Percentiles rank a stretch among this genome's conserved stretches.
These are phyloP conservation scores for Amniculicola lignicola DNA, from an alignment of 495 filamentous ascomycete species.

Conservation along the genomic window DNA sequence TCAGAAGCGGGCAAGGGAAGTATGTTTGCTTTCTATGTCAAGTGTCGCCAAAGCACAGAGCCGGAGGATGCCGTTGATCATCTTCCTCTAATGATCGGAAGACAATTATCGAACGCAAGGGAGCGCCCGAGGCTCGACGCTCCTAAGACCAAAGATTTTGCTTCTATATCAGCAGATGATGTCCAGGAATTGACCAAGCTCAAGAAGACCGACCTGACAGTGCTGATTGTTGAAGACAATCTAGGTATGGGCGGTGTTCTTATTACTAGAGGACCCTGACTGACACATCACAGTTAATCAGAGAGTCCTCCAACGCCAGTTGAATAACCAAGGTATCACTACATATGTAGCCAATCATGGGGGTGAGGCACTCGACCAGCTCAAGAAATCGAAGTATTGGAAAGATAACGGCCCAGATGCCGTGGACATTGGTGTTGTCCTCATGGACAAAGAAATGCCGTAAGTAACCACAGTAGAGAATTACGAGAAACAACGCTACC, in stretches of 20 bases:
- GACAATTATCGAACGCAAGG: constrained; percentile 25
- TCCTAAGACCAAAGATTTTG: constrained; percentile 37
- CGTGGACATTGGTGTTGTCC: constrained; percentile 57
- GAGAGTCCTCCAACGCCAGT: constrained; percentile 61
- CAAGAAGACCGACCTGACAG: constrained; percentile 28
- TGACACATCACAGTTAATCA: constrained; percentile 63
- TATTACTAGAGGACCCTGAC: neutral
- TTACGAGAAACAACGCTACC: neutral
- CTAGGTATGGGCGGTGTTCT: constrained; percentile 9
- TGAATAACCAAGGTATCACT: constrained; percentile 60
- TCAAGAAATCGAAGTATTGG: constrained; percentile 42
- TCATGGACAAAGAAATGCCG: constrained; percentile 87
- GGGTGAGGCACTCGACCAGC: constrained; percentile 63
- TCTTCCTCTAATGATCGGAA: constrained; percentile 6
- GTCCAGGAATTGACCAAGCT: neutral
- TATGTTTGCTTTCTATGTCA: constrained; percentile 83
- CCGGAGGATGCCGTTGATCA: constrained; percentile 29
- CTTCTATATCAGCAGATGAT: neutral
- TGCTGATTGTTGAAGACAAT: constrained; percentile 78
- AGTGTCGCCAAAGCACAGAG: constrained; percentile 50
- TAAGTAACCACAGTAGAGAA: neutral
- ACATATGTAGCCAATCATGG: constrained; percentile 73
- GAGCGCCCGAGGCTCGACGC: neutral
- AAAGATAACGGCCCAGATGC: constrained; percentile 38
- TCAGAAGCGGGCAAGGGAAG: constrained; percentile 69